Base-by-base conservation (phyloP, 805 yeast genomes). In the Candida rishiriensis region DNA sequence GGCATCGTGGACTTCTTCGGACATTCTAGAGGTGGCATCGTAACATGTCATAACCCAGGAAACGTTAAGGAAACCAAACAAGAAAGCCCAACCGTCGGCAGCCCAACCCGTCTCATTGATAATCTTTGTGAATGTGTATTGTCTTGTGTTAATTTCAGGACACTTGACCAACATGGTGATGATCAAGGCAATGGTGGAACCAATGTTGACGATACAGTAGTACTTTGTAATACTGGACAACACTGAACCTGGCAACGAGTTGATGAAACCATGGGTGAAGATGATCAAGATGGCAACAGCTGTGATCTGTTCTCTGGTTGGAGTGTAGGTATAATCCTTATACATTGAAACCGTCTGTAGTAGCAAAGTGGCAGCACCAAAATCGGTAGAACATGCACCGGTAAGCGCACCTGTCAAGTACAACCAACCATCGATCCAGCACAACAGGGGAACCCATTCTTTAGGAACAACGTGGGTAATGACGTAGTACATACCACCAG, bases 1-100 rank as follows among this genome's bases (percentile, higher is more conserved):
- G 15, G 86, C 83, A 47, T 73, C 69, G 44, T 69, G 66, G 46
- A 78, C 73, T 55, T 76, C 81, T 56, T 76, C 82, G 4, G 78
- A 66, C 71, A 76, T 73, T 63, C 78, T 75, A 38, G 77, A 70
- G 31, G 76, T 72, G 21, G 79, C 75, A 58, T 76, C 81, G 54
- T 76, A 76, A 29, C 77, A 72, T 26, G 81, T 78, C 69, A 76
- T 76, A 46, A 79, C 78, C 81, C 82, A 76, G 34, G 78, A 70
- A 14, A 74, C 78, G 34, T 79, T 79, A 59, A 74, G 66, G 72
- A 76, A 76, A n/a, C 78, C 73, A 46, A 74, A 74, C 54, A 78
- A 56, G 57, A 78, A 78, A 3, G 81, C 72, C 75, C 81, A 78
- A 3, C 83, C 83, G 38, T 67, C 64, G 4, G 64, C 56, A 18